Evolutionary conservation across 192 early-diverging fungal species (phyloP).

Genomic region (Coemansia sp.): DNA sequence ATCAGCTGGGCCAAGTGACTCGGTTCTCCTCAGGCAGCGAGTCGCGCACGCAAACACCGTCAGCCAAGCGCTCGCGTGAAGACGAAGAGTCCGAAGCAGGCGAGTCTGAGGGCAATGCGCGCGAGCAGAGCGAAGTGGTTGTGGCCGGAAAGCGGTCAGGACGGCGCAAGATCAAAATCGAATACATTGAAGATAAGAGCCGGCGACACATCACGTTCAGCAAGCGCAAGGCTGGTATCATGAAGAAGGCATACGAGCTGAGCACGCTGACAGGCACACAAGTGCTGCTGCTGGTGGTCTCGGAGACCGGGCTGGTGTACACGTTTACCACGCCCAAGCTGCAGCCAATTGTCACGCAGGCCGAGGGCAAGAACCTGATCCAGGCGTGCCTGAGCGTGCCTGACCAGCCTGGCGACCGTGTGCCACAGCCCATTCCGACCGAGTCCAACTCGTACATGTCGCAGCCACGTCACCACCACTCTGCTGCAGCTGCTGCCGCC

Average conservation of each 20-base stretch:
- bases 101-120: conserved; percentile 57
- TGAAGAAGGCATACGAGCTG: conserved; percentile 98
- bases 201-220: conserved; percentile 92
- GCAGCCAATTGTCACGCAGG: conserved; percentile 87
- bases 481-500: conserved; percentile 25
- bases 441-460: conserved; percentile 56
- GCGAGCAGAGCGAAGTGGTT: conserved; percentile 23
- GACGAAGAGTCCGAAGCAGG: conserved; percentile 68
- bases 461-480: conserved; percentile 41
- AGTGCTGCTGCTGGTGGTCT: conserved; percentile 88
- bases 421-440: conserved; percentile 44
- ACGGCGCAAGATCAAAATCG: conserved; percentile 93
- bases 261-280: conserved; percentile 93
- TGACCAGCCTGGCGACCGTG: conserved; percentile 59
- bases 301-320: conserved; percentile 93
- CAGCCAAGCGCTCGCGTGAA: conserved; percentile 50
- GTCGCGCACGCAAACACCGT: conserved; percentile 48
- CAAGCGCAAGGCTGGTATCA: conserved; percentile 95
- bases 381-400: conserved; percentile 88
- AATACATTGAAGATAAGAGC: conserved; percentile 92
- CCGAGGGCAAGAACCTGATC: conserved; percentile 90
- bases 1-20: conserved; percentile 17
- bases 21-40: conserved; percentile 38
- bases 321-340: conserved; percentile 93
- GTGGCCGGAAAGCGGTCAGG: conserved; percentile 66